Evolutionary conservation across 2,329 filamentous ascomycete genomes (phyloP).

Genomic region (Nemania sp.): DNA sequence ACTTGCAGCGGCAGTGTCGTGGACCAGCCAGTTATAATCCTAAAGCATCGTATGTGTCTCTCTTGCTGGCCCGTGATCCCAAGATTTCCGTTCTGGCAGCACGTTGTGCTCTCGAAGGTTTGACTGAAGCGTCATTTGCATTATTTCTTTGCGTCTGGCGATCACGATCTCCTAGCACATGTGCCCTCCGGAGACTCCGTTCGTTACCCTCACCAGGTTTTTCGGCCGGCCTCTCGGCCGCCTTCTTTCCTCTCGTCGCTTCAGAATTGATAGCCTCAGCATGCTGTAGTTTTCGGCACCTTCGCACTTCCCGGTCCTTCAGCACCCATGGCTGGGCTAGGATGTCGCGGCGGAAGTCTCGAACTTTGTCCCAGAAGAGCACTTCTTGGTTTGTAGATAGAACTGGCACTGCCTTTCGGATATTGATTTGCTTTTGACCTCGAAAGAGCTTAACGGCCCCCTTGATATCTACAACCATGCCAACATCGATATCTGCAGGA

Average conservation of each 20-base stretch:
- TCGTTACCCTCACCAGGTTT: background rate
- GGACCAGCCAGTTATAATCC: slow-evolving; percentile 34
- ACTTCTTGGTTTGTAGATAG: slow-evolving; percentile 60
- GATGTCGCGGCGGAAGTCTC: slow-evolving; percentile 53
- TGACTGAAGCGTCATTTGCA: slow-evolving; percentile 5
- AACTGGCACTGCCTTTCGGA: slow-evolving; percentile 54
- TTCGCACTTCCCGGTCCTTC: slow-evolving; percentile 50
- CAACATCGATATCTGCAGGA: slow-evolving; percentile 47
- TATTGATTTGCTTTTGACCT: slow-evolving; percentile 54
- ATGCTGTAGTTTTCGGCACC: slow-evolving; percentile 53
- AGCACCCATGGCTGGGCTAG: slow-evolving; percentile 60
- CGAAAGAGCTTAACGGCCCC: slow-evolving; percentile 54
- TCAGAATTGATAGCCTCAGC: slow-evolving; percentile 31
- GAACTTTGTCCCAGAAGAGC: slow-evolving; percentile 59
- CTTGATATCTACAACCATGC: slow-evolving; percentile 60
- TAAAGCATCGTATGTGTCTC: slow-evolving; percentile 40
- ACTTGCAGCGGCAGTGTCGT: background rate
- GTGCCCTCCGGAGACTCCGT: background rate
- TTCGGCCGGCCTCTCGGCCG: slow-evolving; percentile 18
- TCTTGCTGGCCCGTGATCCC: slow-evolving; percentile 20
- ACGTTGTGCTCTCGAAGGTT: slow-evolving; percentile 24
- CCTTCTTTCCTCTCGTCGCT: slow-evolving; percentile 29
- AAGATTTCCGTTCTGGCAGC: slow-evolving; percentile 25
- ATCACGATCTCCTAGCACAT: slow-evolving; percentile 1
- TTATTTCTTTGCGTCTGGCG: background rate